phyloP scores from a whole-genome alignment of 441 rosid species.

The Populus hybrid region DNA sequence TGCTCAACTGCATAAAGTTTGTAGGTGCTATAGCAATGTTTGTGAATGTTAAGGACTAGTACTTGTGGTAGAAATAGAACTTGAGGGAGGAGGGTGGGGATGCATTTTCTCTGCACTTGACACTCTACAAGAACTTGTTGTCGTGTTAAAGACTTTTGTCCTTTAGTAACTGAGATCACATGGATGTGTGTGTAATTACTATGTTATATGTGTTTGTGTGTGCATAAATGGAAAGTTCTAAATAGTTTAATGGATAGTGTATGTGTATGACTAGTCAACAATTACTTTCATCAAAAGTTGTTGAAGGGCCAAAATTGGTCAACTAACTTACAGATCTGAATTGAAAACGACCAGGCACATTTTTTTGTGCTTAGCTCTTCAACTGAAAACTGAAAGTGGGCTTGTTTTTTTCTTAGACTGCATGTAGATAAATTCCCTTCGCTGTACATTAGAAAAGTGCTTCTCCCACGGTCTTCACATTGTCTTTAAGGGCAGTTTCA shows the following conservation, averaged over 20 bases:
- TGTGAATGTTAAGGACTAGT: neutral
- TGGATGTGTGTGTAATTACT: neutral
- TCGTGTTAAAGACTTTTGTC: neutral
- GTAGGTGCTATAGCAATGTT: neutral
- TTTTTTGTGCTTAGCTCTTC: neutral
- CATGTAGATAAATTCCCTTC: neutral
- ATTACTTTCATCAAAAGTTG: neutral
- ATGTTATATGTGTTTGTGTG: no score
- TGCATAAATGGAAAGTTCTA: neutral
- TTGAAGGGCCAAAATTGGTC: neutral
- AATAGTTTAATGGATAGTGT: neutral
- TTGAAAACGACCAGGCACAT: neutral
- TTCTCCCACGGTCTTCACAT: neutral
- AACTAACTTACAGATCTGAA: neutral
- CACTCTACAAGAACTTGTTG: neutral
- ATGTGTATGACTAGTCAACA: neutral
- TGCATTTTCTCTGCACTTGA: neutral
- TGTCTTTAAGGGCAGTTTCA: neutral
- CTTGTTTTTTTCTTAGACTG: neutral
- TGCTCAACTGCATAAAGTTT: no score
- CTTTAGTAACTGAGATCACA: neutral
- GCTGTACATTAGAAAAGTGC: neutral
- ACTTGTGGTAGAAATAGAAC: neutral
- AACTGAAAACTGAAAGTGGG: neutral
- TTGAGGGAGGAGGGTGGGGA: neutral